Evolutionary conservation across 352 stramenopile genomes (phyloP), one percentile per base, ranked within the genome.

Genomic region (Globisporangium nodosum): DNA sequence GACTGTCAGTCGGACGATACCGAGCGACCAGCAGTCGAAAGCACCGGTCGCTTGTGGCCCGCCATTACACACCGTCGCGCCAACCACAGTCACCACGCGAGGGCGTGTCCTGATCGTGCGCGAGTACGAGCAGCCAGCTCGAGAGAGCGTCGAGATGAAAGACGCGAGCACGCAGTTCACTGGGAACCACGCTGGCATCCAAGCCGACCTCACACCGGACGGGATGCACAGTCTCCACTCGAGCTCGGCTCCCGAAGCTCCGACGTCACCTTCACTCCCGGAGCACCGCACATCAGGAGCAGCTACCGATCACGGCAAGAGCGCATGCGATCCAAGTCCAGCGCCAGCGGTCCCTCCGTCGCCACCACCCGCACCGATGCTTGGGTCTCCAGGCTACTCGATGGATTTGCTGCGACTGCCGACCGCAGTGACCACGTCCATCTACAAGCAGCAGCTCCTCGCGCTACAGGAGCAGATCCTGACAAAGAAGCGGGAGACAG

Each of bases 111-210:
- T 66, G 24, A 89, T 91, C 35, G 55, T 91, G 3, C 77, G 81
- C 31, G 77, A 73, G 33, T 88, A 83, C 35, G 59, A 78, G 18
- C 31, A 56, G 5, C 31, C 64, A 0, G 33, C 48, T 31, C 54
- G 37, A 8, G 35, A 21, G 3, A 58, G 49, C 7, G 56, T 74
- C 1, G 78, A 89, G 55, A 91, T 76, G 70, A 73, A 70, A 64
- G 81, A 91, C 24, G 81, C 73, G 9, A 75, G 66, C 30, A 91
- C 78, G 42, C 81, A 91, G 42, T 89, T 76, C 58, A 91, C 81
- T 3, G 81, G 81, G 16, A 91, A 91, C 49, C 81, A 91, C 56
- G 79, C 79, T 18, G 68, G 57, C 8, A 83, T 89, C 43, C 81
- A 91, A 68, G 70, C 81, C 2, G 77, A 91, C 45, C 40, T 91